phyloP scores from a whole-genome alignment of 192 early-diverging fungal species.

The Coemansia sp. region DNA sequence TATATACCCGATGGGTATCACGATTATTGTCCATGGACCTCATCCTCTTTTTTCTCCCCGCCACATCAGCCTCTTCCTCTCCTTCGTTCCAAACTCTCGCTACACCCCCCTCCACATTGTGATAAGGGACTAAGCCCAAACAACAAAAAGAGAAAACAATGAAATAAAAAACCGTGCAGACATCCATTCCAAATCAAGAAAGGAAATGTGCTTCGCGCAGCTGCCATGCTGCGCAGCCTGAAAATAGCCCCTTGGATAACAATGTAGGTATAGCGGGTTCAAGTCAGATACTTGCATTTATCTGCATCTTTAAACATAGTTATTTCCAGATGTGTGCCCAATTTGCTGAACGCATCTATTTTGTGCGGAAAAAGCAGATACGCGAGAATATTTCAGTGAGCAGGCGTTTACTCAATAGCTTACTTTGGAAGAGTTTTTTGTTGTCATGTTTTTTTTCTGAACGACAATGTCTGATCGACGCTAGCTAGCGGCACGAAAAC shows the following conservation, averaged over 20 bases:
- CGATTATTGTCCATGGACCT: neutral
- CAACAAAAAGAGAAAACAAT: slow-evolving; percentile 8
- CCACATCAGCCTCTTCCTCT: neutral
- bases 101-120: neutral
- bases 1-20: neutral
- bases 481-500: neutral
- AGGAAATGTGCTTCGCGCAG: neutral
- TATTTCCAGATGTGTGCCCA: slow-evolving; percentile 4
- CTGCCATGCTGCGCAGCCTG: neutral
- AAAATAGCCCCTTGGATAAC: neutral
- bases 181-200: slow-evolving; percentile 4
- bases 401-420: neutral
- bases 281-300: neutral
- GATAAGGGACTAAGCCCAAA: neutral
- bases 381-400: neutral
- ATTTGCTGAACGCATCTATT: neutral
- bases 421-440: neutral
- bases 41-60: neutral
- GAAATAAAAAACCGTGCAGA: neutral
- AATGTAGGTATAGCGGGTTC: neutral
- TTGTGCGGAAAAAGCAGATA: neutral
- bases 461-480: neutral
- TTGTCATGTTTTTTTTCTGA: neutral
- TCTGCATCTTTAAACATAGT: neutral
- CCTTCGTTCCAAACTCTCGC: slow-evolving; percentile 9